A percentile compares a stretch with the other conserved stretches of the same genome.
Evolutionary conservation across 345 rosid species (phyloP).

Genomic region (Mangifera indica): DNA sequence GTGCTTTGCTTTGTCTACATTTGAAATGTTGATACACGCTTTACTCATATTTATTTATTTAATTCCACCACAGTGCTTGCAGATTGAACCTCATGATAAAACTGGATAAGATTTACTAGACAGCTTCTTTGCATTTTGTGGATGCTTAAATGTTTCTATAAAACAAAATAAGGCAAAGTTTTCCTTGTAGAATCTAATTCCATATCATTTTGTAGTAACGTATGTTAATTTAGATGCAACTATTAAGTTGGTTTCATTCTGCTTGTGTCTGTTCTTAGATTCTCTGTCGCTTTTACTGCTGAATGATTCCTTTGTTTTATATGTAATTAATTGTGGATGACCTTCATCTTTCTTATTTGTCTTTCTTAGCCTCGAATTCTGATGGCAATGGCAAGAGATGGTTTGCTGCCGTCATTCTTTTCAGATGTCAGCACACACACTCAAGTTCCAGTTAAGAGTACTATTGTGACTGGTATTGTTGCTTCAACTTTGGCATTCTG

Average conservation of each 20-base stretch:
- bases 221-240: not conserved
- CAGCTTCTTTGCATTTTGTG: not conserved
- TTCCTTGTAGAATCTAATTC: not conserved
- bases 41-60: not conserved
- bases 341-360: not conserved
- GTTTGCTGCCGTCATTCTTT: constrained; percentile 77
- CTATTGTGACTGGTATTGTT: constrained; percentile 63
- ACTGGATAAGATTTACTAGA: not conserved
- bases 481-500: constrained; percentile 70
- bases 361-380: constrained; percentile 74
- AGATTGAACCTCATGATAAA: not conserved
- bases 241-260: constrained; percentile 10
- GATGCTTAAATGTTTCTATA: not conserved
- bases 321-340: constrained; percentile 1
- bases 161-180: not conserved
- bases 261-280: not conserved
- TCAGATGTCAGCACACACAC: constrained; percentile 66
- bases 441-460: constrained; percentile 81
- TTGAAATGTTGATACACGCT: not conserved
- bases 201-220: not conserved
- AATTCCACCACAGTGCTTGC: not conserved
- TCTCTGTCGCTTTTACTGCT: not conserved
- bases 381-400: constrained; percentile 98
- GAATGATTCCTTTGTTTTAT: not conserved
- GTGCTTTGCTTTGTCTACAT: not conserved